Percentiles rank a stretch among this genome's conserved stretches.
These are phyloP conservation scores for Syzygium syzygioides DNA, from an alignment of 441 rosid genomes.

Conservation along the genomic window DNA sequence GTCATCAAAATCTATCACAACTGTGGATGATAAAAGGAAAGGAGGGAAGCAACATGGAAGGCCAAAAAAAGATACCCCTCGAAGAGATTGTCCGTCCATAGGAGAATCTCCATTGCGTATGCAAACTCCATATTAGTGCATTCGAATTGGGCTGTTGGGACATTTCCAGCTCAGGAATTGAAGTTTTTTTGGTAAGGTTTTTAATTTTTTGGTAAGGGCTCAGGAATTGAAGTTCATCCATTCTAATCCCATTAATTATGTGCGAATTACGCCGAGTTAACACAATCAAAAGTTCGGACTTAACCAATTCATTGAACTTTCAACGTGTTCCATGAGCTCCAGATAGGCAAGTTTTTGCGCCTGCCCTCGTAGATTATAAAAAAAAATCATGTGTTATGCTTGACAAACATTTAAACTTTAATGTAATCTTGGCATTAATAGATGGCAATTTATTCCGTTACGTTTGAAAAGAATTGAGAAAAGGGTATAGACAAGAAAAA, in stretches of 20 bases:
- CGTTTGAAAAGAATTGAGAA: background rate
- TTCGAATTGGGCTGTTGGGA: background rate
- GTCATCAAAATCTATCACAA: background rate
- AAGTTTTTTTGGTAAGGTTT: no score
- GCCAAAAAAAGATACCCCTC: background rate
- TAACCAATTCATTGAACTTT: background rate
- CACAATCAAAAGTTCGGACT: background rate
- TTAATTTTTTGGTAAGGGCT: no score
- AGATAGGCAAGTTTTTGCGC: rapidly evolving
- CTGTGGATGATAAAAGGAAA: background rate
- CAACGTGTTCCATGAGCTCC: background rate
- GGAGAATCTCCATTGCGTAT: background rate
- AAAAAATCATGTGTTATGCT: background rate
- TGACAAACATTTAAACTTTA: background rate
- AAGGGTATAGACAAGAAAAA: background rate
- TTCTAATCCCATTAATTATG: background rate
- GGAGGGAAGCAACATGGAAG: background rate
- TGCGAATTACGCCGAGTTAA: background rate
- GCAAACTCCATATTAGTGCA: background rate
- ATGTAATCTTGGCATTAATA: background rate
- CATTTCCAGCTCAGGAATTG: background rate
- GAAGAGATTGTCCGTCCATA: background rate
- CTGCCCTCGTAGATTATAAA: background rate
- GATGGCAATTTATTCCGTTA: background rate
- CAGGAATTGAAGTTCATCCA: background rate